Conservation (phyloP, 1,284 basidiomycete species). For the Ganoderma lucidum region DNA sequence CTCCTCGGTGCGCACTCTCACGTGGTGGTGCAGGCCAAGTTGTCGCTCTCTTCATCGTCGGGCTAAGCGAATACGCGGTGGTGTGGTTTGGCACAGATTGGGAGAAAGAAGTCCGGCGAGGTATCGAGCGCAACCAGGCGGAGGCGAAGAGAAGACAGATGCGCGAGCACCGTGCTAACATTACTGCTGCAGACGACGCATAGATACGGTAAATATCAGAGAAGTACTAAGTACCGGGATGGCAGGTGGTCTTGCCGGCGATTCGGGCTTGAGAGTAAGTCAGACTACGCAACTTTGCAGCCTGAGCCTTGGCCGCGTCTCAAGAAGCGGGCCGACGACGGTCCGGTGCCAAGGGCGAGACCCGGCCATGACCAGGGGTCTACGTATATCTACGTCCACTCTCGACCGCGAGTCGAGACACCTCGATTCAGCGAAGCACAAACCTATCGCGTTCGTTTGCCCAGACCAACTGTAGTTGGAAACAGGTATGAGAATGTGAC, state of each 20-base stretch:
- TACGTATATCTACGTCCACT: too few species aligned
- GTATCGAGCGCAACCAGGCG: constrained; percentile 56
- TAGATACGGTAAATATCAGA: neutral
- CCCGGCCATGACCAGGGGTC: neutral
- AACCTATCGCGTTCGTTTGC: neutral
- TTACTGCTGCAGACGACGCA: neutral
- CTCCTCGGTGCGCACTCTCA: neutral
- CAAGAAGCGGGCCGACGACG: neutral
- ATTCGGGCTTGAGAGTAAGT: too few species aligned
- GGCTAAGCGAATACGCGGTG: constrained; percentile 68
- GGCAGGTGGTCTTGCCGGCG: too few species aligned
- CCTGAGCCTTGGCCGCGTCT: neutral
- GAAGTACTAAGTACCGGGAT: too few species aligned
- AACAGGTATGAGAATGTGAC: neutral
- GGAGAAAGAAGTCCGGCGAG: constrained; percentile 64
- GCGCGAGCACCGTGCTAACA: constrained; percentile 17
- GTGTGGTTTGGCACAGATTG: constrained; percentile 75
- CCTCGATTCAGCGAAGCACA: neutral
- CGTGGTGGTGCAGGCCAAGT: constrained; percentile 63
- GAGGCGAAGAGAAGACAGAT: constrained; percentile 52
- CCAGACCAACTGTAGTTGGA: neutral
- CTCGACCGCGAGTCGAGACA: neutral
- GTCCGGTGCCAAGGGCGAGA: neutral
- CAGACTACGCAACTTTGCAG: too few species aligned
- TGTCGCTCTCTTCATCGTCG: constrained; percentile 75